Conservation (phyloP, 2,329 filamentous ascomycete species). For the Ilyonectria robusta region DNA sequence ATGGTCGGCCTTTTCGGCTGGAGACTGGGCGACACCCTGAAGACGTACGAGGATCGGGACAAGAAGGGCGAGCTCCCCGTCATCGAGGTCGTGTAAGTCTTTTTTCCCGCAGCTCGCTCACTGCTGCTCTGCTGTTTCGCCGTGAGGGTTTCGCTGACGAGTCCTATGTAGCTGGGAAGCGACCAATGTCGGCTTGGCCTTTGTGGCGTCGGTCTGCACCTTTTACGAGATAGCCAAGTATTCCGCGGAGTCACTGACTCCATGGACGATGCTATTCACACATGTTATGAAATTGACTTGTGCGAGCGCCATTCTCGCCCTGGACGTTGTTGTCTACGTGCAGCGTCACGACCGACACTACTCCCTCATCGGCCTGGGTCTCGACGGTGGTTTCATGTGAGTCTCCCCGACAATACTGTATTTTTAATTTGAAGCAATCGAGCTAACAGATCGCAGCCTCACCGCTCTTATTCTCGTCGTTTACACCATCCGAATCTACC, state of each 20-base stretch:
- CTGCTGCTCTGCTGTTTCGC: neutral
- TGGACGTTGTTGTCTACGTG: slow-evolving; percentile 68
- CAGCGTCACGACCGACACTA: slow-evolving; percentile 61
- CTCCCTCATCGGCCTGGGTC: slow-evolving; percentile 62
- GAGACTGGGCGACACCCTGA: slow-evolving; percentile 64
- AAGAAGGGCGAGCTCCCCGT: slow-evolving; percentile 56
- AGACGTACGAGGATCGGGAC: slow-evolving; percentile 58
- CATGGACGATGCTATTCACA: slow-evolving; percentile 67
- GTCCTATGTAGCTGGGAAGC: slow-evolving; percentile 64
- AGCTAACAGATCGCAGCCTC: slow-evolving; percentile 40
- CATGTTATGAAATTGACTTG: slow-evolving; percentile 66
- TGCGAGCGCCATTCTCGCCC: slow-evolving; percentile 61
- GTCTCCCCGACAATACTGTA: slow-evolving; percentile 36
- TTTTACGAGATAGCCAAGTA: slow-evolving; percentile 63
- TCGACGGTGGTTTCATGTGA: slow-evolving; percentile 66
- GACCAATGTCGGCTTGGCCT: slow-evolving; percentile 65
- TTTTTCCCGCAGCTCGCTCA: neutral
- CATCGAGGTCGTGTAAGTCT: slow-evolving; percentile 66
- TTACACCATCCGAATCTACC: slow-evolving; percentile 64
- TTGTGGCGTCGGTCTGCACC: slow-evolving; percentile 62
- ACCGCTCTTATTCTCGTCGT: slow-evolving; percentile 59
- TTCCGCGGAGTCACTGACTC: slow-evolving; percentile 66
- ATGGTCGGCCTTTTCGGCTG: slow-evolving; percentile 68
- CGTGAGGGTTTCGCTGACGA: neutral
- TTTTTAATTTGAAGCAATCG: neutral